Base-by-base conservation (phyloP, 1,139 yeast genomes). In the Protomyces inouyei region DNA sequence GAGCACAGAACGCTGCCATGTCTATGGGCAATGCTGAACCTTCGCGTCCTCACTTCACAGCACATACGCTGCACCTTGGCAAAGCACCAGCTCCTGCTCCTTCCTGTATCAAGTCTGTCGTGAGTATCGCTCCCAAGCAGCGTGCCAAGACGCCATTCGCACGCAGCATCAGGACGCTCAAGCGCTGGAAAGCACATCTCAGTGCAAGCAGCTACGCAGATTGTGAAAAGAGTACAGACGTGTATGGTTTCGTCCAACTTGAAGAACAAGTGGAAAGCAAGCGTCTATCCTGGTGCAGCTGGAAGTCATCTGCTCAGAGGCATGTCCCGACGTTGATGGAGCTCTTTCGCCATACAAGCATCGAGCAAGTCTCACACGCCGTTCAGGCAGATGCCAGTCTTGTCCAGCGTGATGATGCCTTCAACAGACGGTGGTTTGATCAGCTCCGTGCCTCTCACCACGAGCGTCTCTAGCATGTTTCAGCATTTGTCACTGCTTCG, bases 371-470 rank as follows among this genome's bases (percentile, higher is more conserved):
- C 25, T 9, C 25, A 16, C 25, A 43, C 23, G 21, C 48, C 1
- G 18, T 12, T 5, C 25, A 18, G 14, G 23, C 48, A 6, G 48
- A 43, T 18, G 23, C 21, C 23, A 6, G 18, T 5, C 48, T 10
- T 57, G 55, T 57, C 28, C 35, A 48, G 55, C 46, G 51, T 9
- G 61, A 57, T 28, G 55, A 51, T 28, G 37, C 48, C 32, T 57
- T 37, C 55, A 57, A 57, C 37, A 46, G 61, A 12, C 35, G 55
- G 6, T 57, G 55, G 55, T 57, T 51, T n/a, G 61, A 57, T 18
- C 43, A 48, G 35, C 48, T 10, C 21, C 25, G 25, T 18, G 25
- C 10, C 21, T 43, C 48, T 18, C 21, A 9, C 23, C 48, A 43
- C 48, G 48, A 16, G 25, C 21, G 48, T 16, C 48, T 43, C 25